Evolutionary conservation across 768 basidiomycete genomes (phyloP).

Genomic region (Mycena olivaceomarginata): DNA sequence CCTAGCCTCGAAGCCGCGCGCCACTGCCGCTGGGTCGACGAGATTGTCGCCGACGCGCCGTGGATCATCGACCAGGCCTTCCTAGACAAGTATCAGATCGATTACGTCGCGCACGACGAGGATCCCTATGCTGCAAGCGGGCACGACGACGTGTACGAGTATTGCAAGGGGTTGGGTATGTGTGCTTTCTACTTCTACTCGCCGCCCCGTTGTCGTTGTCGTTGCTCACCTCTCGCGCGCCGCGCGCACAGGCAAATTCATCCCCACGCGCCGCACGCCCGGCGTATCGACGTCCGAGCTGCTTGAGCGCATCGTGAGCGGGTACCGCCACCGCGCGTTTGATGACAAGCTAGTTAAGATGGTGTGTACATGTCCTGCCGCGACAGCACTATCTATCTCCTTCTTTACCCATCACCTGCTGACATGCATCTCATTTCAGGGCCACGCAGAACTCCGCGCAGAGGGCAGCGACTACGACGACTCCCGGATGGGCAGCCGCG

Average conservation of each 20-base stretch:
- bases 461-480: conserved; percentile 76
- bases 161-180: conserved; percentile 87
- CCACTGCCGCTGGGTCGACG: conserved; percentile 98
- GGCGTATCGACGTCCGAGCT: conserved; percentile 96
- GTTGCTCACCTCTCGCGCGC: too few species aligned
- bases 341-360: conserved; percentile 94
- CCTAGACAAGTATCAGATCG: conserved; percentile 90
- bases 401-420: neutral
- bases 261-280: conserved; percentile 95
- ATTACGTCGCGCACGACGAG: conserved; percentile 98
- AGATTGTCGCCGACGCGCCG: conserved; percentile 92
- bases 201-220: neutral
- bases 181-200: conserved; percentile 6
- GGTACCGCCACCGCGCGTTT: conserved; percentile 90
- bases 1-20: conserved; percentile 89
- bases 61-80: conserved; percentile 93
- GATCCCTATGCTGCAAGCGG: conserved; percentile 89
- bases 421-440: conserved; percentile 51
- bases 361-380: too few species aligned
- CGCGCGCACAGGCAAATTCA: conserved; percentile 83
- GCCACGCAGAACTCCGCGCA: conserved; percentile 81
- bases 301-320: conserved; percentile 92
- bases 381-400: too few species aligned
- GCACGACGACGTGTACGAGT: conserved; percentile 90
- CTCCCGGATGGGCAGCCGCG: conserved; percentile 50